These are phyloP conservation scores for Scalesia atractyloides DNA, from an alignment of 129 eudicot species.

Conservation along the genomic window DNA sequence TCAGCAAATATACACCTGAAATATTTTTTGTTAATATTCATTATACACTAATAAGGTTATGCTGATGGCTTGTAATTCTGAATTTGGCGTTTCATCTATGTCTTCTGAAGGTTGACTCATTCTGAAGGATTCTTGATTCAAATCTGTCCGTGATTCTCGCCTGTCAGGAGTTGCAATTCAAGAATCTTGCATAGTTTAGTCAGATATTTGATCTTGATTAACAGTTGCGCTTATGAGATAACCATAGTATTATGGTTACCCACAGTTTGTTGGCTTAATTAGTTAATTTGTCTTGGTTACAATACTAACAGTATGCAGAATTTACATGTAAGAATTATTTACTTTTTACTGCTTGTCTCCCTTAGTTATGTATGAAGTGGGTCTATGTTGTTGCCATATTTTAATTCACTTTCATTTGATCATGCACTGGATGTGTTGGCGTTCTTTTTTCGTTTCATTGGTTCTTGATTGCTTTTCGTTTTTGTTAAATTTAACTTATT, in stretches of 20 bases:
- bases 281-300: constrained; percentile 8
- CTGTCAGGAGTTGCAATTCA: constrained; percentile 12
- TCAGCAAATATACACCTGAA: not conserved
- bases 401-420: not conserved
- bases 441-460: not conserved
- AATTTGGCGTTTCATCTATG: constrained; percentile 10
- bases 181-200: constrained; percentile 3
- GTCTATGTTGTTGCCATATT: constrained; percentile 13
- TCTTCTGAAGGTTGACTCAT: constrained; percentile 15
- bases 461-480: not conserved
- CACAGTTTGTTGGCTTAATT: not conserved
- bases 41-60: not conserved
- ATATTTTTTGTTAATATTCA: not conserved
- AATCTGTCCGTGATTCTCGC: constrained; percentile 11
- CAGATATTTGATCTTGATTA: constrained; percentile 25
- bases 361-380: constrained; percentile 11
- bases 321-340: constrained; percentile 26
- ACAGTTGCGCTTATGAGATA: constrained; percentile 14
- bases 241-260: not conserved
- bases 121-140: constrained; percentile 21
- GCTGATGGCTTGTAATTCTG: constrained; percentile 4
- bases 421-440: not conserved
- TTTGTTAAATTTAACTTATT: not conserved
- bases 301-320: constrained; percentile 20
- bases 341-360: constrained; percentile 12